Base-by-base conservation (phyloP, 768 basidiomycete genomes). In the Rhizopogon rudus region DNA sequence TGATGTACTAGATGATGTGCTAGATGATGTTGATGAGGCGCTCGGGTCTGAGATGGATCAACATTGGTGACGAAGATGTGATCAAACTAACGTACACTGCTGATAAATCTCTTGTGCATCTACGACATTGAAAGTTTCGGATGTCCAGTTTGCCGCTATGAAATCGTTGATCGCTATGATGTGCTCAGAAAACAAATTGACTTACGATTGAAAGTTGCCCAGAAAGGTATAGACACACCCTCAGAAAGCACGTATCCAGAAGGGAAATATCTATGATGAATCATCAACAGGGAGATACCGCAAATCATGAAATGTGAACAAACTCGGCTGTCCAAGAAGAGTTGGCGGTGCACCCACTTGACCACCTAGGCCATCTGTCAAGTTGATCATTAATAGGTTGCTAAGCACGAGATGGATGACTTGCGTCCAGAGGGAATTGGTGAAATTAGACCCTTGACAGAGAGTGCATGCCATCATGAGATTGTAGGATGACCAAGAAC, bases 401-500 rank as follows among this genome's bases (percentile, higher is more conserved):
- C 0, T 14, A n/a, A 22, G 17, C 1, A 20, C 25, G 3, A 53
- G 45, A 42, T 20, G 14, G 5, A 35, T 40, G 53, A 60, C 78
- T 25, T 57, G 77, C 81, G 59, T 55, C n/a, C 31, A 14, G 31
- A 75, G 52, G 0, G 56, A 35, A 14, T 52, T 37, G 2, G 64
- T 60, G 29, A 63, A 59, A 5, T 54, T 40, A 9, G 53, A 22
- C 20, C 69, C 70, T 63, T 84, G 82, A 52, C 82, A 84, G 20
- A 71, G 58, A 8, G 76, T 71, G 51, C 82, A 83, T 6, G 76
- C 81, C 61, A 75, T 75, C 56, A 81, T 63, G 13, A 83, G 67
- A 52, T 84, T 84, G 56, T 83, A 83, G 10, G 75, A 77, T 22
- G 76, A 73, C 81, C 81, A 82, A 1, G 82, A 83, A 45, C 82